Conservation (phyloP, 495 filamentous ascomycete genomes). For the Bathelium albidoporum region DNA sequence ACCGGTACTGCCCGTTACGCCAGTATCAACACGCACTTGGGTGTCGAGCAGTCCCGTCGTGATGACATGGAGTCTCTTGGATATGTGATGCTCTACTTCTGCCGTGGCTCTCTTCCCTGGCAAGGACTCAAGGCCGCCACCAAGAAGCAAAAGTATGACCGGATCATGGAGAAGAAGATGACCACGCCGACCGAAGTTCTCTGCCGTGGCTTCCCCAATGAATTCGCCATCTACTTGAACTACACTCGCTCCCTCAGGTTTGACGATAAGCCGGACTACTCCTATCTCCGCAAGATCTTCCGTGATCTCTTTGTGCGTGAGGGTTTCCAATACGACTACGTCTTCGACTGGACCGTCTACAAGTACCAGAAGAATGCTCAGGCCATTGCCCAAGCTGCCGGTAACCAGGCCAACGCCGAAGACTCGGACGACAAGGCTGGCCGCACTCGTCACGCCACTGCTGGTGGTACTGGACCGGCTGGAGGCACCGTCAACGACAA, state of each 20-base stretch:
- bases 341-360: slow-evolving; percentile 99
- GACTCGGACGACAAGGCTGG: slow-evolving; percentile 63
- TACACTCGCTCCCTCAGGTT: slow-evolving; percentile 98
- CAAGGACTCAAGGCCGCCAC: slow-evolving; percentile 99
- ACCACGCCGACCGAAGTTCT: slow-evolving; percentile 98
- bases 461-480: slow-evolving; percentile 55
- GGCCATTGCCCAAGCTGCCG: slow-evolving; percentile 69
- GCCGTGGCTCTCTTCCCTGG: slow-evolving; percentile 97
- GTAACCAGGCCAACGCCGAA: slow-evolving; percentile 50
- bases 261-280: slow-evolving; percentile 99
- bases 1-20: slow-evolving; percentile 98
- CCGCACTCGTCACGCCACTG: slow-evolving; percentile 49
- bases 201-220: slow-evolving; percentile 98
- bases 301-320: slow-evolving; percentile 98
- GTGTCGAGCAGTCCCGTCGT: slow-evolving; percentile 97
- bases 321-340: slow-evolving; percentile 99
- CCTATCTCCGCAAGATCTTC: slow-evolving; percentile 99
- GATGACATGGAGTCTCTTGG: slow-evolving; percentile 99
- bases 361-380: slow-evolving; percentile 99
- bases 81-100: slow-evolving; percentile 99
- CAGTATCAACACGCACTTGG: slow-evolving; percentile 97
- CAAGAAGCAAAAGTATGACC: slow-evolving; percentile 99
- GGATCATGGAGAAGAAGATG: slow-evolving; percentile 99
- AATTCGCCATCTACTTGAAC: slow-evolving; percentile 99
- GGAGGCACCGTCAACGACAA: slow-evolving; percentile 45